Percentiles rank a stretch among this genome's conserved stretches.
These are phyloP conservation scores for Hypoxylon rubiginosum DNA, from an alignment of 2,329 filamentous ascomycete genomes.

Conservation along the genomic window DNA sequence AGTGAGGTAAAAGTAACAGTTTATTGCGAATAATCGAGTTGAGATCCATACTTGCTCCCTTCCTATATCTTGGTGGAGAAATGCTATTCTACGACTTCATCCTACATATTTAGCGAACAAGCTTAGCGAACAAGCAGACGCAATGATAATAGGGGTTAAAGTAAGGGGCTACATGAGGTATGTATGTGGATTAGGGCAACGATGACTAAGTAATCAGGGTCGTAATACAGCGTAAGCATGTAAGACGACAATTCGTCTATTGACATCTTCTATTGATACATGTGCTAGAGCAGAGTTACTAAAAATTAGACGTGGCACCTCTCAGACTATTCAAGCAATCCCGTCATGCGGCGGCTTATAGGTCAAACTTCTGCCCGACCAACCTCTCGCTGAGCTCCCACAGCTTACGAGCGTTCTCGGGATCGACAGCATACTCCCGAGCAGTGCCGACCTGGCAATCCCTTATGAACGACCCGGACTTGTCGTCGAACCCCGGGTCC, in stretches of 20 bases:
- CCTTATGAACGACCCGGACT: slow-evolving; percentile 48
- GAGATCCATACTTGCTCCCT: background rate
- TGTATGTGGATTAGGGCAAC: background rate
- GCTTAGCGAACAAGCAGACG: background rate
- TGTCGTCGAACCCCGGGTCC: slow-evolving; percentile 34
- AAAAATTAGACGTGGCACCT: background rate
- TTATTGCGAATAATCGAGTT: background rate
- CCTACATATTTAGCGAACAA: background rate
- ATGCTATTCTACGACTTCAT: background rate
- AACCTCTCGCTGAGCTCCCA: slow-evolving; percentile 55
- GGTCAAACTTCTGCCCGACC: slow-evolving; percentile 51
- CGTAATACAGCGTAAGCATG: background rate
- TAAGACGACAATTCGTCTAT: too few relatives aligned
- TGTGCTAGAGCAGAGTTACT: background rate
- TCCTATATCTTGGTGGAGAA: background rate
- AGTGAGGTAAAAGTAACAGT: background rate
- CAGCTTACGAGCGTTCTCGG: slow-evolving; percentile 50
- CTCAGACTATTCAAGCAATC: background rate
- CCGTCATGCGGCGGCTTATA: background rate
- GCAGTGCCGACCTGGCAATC: slow-evolving; percentile 49
- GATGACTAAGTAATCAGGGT: background rate
- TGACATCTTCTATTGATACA: background rate
- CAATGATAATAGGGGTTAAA: background rate
- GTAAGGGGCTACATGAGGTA: background rate
- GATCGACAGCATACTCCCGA: slow-evolving; percentile 45